A percentile compares a stretch with the other conserved stretches of the same genome.
These are phyloP conservation scores for Aechmea fasciata DNA, from an alignment of 176 grass and related monocot genomes.

Conservation along the genomic window DNA sequence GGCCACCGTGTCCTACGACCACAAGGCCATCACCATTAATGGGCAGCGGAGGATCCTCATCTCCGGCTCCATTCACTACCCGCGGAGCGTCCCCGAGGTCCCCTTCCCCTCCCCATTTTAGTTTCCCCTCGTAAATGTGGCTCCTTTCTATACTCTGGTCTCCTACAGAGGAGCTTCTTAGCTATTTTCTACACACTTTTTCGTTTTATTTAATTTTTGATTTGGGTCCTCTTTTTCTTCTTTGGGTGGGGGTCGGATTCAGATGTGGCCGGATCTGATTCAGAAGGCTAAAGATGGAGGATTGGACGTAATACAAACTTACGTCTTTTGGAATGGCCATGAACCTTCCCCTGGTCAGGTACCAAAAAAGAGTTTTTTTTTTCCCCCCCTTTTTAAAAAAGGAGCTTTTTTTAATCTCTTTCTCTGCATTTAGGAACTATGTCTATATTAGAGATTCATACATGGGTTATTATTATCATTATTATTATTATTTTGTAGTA, in stretches of 20 bases:
- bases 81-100: conserved; percentile 86
- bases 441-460: conserved; percentile 16
- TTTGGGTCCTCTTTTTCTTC: conserved; percentile 13
- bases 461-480: conserved; percentile 1
- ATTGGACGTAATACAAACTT: conserved; percentile 97
- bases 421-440: not conserved
- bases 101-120: conserved; percentile 6
- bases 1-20: conserved; percentile 71
- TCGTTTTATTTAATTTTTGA: not conserved
- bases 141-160: not conserved
- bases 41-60: conserved; percentile 89
- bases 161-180: not conserved
- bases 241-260: conserved; percentile 9
- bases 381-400: not conserved
- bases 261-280: conserved; percentile 99
- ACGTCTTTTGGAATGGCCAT: conserved; percentile 98
- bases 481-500: conserved; percentile 39
- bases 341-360: conserved; percentile 88
- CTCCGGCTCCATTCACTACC: conserved; percentile 99
- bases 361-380: not conserved
- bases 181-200: not conserved
- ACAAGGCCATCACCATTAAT: conserved; percentile 72
- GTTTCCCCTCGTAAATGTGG: conserved; percentile 23
- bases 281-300: conserved; percentile 95
- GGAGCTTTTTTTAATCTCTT: not conserved